Evolutionary conservation across 768 basidiomycete species (phyloP), one percentile per base, ranked within the genome.

Genomic region (Hygrophoropsis aurantiaca): DNA sequence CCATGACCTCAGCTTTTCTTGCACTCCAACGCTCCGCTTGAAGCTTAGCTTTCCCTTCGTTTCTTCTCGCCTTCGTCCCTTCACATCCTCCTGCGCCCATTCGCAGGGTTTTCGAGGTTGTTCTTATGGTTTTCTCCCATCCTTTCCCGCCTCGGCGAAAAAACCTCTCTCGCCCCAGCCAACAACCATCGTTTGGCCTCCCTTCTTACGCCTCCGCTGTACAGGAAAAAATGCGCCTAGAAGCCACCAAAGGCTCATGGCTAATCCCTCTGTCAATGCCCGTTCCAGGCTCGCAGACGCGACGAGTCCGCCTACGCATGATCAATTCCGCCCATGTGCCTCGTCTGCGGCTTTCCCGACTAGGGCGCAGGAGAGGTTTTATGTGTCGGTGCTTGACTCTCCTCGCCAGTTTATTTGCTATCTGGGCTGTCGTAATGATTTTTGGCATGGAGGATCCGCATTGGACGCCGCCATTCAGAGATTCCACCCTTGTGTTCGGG

Each of bases 401-500:
- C 58, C 52, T 84, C 37, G 75, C 76, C 21, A 59, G 79, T 35
- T 58, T 84, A 30, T 69, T 80, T 54, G 74, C 73, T 18, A 56
- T 81, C 40, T 79, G 57, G 55, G 68, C 61, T 65, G 69, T 63
- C 49, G 69, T 55, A 69, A 72, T 59, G 70, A 62, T 50, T 65
- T 54, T 56, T 67, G 58, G 58, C 71, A 71, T 57, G 77, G 73
- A 73, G 60, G 62, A 61, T 70, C 70, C 52, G 65, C 68, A 42
- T 70, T 75, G 67, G 66, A 53, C 55, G 19, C 58, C 63, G 2
- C 58, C 59, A 23, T 56, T 65, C 40, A 56, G 68, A n/a, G 75
- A 84, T 26, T 71, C 87, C 2, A 89, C 89, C 30, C 75, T 90
- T 21, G 85, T 89, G 30, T 90, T 80, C 56, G 70, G 72, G 33